Evolutionary conservation across 2,329 filamentous ascomycete genomes (phyloP), one percentile per base, ranked within the genome.

Genomic region (Colletotrichum agaves): DNA sequence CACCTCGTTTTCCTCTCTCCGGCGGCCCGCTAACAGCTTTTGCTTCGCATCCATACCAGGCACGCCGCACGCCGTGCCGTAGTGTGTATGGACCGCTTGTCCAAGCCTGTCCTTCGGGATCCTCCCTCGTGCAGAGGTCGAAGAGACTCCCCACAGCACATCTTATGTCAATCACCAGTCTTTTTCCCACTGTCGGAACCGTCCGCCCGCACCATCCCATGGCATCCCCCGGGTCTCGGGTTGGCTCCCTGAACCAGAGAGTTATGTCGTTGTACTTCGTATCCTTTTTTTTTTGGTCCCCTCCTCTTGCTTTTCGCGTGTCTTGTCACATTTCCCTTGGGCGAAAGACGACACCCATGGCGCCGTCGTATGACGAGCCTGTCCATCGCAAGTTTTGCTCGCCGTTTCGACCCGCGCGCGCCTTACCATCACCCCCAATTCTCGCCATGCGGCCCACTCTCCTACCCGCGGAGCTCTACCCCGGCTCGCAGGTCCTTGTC

Each of bases 101-200:
- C 41, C 41, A 39, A 37, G 33, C 12, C 12, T 37, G 10, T 37
- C 33, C 33, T 15, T 53, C 31, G 31, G 49, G 43, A 67, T 35
- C 59, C 63, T 44, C 59, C 37, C 52, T 52, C 21, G 35, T 58
- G 64, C 64, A 67, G 50, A 52, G 58, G 64, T 59, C 64, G 58
- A 63, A 63, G 53, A 52, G 27, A 58, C 44, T 58, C 60, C 41
- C 47, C 64, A 63, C 46, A 63, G 52, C 52, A 59, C 60, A 58
- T 67, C 64, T 67, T 39, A 57, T 63, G 64, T 67, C 60, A 67
- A 67, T 67, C 64, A 67, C 63, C 64, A 67, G 60, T 59, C 52
- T 63, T 67, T 63, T n/a, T n/a, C n/a, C 37, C 33, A 44, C 52
- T 31, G 46, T 67, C 64, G 64, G 64, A 52, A 53, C 64, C 64